Evolutionary conservation across 2,329 filamentous ascomycete genomes (phyloP).

Genomic region (Septoria petroselini): DNA sequence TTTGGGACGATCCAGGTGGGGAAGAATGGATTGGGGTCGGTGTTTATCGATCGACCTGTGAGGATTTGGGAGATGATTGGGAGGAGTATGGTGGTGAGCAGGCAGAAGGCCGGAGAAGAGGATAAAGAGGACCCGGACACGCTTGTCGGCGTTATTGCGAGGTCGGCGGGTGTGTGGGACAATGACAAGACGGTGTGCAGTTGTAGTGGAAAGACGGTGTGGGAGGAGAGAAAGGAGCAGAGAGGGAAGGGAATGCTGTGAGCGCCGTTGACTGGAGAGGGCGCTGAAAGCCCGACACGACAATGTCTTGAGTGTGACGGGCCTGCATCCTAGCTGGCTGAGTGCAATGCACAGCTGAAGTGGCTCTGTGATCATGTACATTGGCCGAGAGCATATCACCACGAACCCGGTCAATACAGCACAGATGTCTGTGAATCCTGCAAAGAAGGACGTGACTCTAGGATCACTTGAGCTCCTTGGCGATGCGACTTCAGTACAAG

Average conservation of each 20-base stretch:
- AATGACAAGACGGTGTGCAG: conserved; percentile 98
- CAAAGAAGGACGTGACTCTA: too few species aligned
- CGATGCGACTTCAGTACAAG: too few species aligned
- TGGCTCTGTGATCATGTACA: too few species aligned
- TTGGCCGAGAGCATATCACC: too few species aligned
- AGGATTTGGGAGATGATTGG: conserved; percentile 97
- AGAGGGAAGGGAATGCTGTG: conserved; percentile 84
- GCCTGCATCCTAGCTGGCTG: too few species aligned
- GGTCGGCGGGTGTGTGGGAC: conserved; percentile 97
- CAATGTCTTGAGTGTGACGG: too few species aligned
- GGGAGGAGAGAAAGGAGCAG: conserved; percentile 93
- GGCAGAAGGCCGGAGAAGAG: conserved; percentile 49
- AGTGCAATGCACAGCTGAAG: too few species aligned
- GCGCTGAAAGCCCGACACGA: too few species aligned
- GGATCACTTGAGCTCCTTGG: too few species aligned
- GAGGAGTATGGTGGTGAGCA: conserved; percentile 81
- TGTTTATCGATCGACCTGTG: conserved; percentile 77
- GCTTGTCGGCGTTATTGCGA: conserved; percentile 86
- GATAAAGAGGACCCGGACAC: conserved; percentile 77
- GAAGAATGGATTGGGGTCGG: conserved; percentile 69
- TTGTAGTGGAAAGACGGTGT: conserved; percentile 95
- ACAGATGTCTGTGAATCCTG: too few species aligned
- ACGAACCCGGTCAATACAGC: too few species aligned
- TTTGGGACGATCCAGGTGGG: conserved; percentile 76
- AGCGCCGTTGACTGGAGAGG: too few species aligned